Evolutionary conservation across 371 early-diverging fungal species (phyloP), one percentile per base, ranked within the genome.

Genomic region (Mucor plumbeus): DNA sequence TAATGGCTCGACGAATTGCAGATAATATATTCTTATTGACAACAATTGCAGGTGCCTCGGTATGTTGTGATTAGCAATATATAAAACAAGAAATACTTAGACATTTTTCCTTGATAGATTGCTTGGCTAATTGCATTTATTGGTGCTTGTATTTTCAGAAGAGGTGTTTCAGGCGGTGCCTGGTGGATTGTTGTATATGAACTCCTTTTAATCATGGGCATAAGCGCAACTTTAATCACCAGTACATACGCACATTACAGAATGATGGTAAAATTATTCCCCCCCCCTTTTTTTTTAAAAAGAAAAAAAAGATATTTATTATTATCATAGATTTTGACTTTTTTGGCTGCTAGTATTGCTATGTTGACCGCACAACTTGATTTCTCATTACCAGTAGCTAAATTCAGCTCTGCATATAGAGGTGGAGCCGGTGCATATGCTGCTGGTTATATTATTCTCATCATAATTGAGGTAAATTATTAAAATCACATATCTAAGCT

Each of bases 111-210:
- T 38, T 21, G 38, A 38, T 43, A 43, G 35, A 14, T 44, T 63
- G 73, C 73, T 47, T 83, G 83, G 83, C 57, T 83, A 8, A 75
- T 83, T 65, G 68, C 81, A 0, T 77, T 83, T 65, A 70, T 79
- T 34, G 80, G 76, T 35, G 68, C 75, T 10, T 78, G 79, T 63
- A 72, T 75, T 5, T 57, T 74, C 31, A 66, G 74, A 48, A 40
- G 19, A 8, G 50, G 48, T 26, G 47, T 78, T 21, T 14, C 59
- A n/a, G 69, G 73, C 35, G 74, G 65, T 35, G 68, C 71, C 13
- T 83, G 80, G 77, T 83, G 83, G 83, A 71, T 83, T 21, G 54
- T 80, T 54, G 69, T 83, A 17, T 83, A 71, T 44, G 76, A 83
- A 57, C 63, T 83, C 11, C 33, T 83, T 4, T 48, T 83, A 17